A percentile compares a stretch with the other conserved stretches of the same genome.
phyloP scores from a whole-genome alignment of 129 eudicot species.

The Smallanthus sonchifolius region DNA sequence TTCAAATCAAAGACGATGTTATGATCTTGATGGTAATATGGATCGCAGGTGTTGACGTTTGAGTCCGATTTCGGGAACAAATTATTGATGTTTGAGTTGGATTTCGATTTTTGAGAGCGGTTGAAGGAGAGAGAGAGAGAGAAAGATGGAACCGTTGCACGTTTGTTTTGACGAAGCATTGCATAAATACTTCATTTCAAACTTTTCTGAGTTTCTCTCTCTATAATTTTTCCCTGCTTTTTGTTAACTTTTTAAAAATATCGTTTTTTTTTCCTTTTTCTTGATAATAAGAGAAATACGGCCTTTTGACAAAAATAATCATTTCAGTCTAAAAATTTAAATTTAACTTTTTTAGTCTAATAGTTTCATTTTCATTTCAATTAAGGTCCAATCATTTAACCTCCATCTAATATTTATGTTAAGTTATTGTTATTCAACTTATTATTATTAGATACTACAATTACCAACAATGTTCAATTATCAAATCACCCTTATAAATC shows the following conservation, averaged over 20 bases:
- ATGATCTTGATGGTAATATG: neutral
- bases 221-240: neutral
- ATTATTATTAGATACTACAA: no score
- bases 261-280: neutral
- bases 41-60: neutral
- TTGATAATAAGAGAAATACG: no score
- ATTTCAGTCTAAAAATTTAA: no score
- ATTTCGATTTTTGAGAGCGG: neutral
- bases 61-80: constrained; percentile 7
- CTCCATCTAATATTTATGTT: no score
- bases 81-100: neutral
- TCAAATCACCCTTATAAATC: no score
- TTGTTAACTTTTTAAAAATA: neutral
- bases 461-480: no score
- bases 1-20: neutral
- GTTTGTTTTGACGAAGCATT: constrained; percentile 10
- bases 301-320: no score
- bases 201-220: neutral
- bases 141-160: constrained; percentile 15
- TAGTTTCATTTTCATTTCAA: no score
- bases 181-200: constrained; percentile 11
- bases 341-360: no score
- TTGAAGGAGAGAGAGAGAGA: constrained; percentile 11
- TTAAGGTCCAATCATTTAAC: no score
- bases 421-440: no score